A percentile compares a stretch with the other conserved stretches of the same genome.
Evolutionary conservation across 2,329 filamentous ascomycete species (phyloP).

Genomic region (Fusarium oligoseptatum): DNA sequence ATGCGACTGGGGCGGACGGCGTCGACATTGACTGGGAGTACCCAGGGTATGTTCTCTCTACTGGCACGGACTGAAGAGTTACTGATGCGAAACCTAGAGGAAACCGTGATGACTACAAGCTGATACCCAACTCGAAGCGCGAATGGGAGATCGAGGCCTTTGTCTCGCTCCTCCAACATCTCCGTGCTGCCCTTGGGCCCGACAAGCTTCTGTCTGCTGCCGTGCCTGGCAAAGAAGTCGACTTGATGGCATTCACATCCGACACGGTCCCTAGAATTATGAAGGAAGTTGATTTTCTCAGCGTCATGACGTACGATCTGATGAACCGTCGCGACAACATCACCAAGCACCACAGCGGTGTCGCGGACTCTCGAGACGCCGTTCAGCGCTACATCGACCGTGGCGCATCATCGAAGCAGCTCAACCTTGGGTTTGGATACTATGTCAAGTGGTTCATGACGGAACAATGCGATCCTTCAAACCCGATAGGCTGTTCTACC

Average conservation of each 20-base stretch:
- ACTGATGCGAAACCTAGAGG: constrained; percentile 57
- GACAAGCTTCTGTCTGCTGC: constrained; percentile 75
- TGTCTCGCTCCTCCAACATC: constrained; percentile 69
- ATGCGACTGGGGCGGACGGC: constrained; percentile 74
- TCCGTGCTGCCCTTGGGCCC: constrained; percentile 69
- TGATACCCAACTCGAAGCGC: constrained; percentile 71
- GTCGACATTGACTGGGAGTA: constrained; percentile 76
- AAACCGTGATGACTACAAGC: constrained; percentile 78
- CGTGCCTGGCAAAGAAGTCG: constrained; percentile 72
- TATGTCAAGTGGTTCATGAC: constrained; percentile 76
- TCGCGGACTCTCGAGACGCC: constrained; percentile 65
- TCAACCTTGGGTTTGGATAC: constrained; percentile 76
- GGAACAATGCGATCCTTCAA: constrained; percentile 54
- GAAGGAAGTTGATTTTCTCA: constrained; percentile 74
- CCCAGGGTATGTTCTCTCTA: constrained; percentile 56
- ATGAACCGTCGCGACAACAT: constrained; percentile 76
- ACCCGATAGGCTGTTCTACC: constrained; percentile 68
- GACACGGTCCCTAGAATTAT: constrained; percentile 70
- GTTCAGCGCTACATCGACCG: constrained; percentile 71
- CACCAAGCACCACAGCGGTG: constrained; percentile 75
- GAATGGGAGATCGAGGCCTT: constrained; percentile 73
- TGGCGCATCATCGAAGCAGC: constrained; percentile 63
- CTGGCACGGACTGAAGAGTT: neutral
- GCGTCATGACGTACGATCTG: constrained; percentile 77
- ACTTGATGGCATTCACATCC: constrained; percentile 76